Base-by-base conservation (phyloP, 768 basidiomycete genomes). In the Amyloporia xantha region DNA sequence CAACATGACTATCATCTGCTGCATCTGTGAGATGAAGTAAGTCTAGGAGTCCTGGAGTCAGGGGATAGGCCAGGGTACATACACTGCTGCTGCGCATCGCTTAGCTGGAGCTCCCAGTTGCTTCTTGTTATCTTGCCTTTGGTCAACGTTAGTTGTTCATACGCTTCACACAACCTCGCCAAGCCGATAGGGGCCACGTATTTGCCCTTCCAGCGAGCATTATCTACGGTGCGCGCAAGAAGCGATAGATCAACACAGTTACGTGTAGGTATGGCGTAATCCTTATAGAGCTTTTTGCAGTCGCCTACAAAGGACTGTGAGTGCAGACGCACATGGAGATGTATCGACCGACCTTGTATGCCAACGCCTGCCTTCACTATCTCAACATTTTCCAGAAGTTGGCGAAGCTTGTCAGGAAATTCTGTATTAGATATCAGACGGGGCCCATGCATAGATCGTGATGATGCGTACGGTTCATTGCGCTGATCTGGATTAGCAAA, bases 341-440 rank as follows among this genome's bases (percentile, higher is more conserved):
- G n/a, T 11, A 4, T 24, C 35, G 24, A 43, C 54, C 47, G 56
- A 84, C 88, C 60, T 67, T 80, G 79, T n/a, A 90, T 88, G 21
- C 72, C 81, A 44, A 88, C 84, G 19, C 89, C 89, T 6, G 77
- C 75, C 64, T 91, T 91, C 51, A 74, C 62, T 46, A 78, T 72
- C n/a, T 60, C 59, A 0, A 78, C 63, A 48, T 79, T 73, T 49
- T 69, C 69, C 12, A 91, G 72, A 24, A 91, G 52, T 2, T 69
- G 57, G 38, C 58, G 68, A 1, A 90, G 72, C 47, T 66, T 73
- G 26, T 52, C 55, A 0, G 42, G 53, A 54, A 65, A 55, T 11
- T 9, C 56, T 53, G 50, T 45, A 13, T 7, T n/a, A n/a, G n/a
- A n/a, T n/a, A n/a, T n/a, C n/a, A n/a, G n/a, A n/a, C n/a, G n/a